Conservation (phyloP, 768 basidiomycete genomes). For the Galerina marginata region DNA sequence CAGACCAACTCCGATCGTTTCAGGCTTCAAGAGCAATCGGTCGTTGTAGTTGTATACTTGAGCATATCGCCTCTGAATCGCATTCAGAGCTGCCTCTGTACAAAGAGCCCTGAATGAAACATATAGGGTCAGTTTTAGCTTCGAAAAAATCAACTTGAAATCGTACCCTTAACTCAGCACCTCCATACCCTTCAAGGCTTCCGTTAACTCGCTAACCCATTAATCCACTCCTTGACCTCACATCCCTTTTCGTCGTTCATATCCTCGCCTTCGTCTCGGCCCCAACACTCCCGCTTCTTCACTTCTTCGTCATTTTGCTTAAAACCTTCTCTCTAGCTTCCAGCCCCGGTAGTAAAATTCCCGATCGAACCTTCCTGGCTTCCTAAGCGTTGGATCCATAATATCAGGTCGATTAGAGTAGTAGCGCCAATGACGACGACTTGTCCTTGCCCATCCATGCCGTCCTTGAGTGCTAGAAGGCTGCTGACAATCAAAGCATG, state of each 20-base stretch:
- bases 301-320: slow-evolving; percentile 86
- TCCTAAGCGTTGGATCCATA: slow-evolving; percentile 38
- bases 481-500: slow-evolving; percentile 98
- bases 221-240: slow-evolving; percentile 70
- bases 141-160: not conserved
- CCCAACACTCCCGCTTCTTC: slow-evolving; percentile 91
- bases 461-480: slow-evolving; percentile 96
- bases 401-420: slow-evolving; percentile 85
- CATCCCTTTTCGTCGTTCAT: slow-evolving; percentile 45
- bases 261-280: slow-evolving; percentile 41
- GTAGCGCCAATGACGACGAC: slow-evolving; percentile 98
- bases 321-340: slow-evolving; percentile 90
- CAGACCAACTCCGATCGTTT: slow-evolving; percentile 81
- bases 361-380: slow-evolving; percentile 89
- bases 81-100: slow-evolving; percentile 95
- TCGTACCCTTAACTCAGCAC: slow-evolving; percentile 92
- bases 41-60: slow-evolving; percentile 96
- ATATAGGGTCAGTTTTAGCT: slow-evolving; percentile 20
- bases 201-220: slow-evolving; percentile 85
- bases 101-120: slow-evolving; percentile 73
- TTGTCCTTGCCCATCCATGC: slow-evolving; percentile 98
- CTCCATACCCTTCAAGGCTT: slow-evolving; percentile 98
- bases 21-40: slow-evolving; percentile 81
- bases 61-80: slow-evolving; percentile 93
- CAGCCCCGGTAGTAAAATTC: slow-evolving; percentile 93